Base-by-base conservation (phyloP, 139 green algal genomes). In the Chara braunii region DNA sequence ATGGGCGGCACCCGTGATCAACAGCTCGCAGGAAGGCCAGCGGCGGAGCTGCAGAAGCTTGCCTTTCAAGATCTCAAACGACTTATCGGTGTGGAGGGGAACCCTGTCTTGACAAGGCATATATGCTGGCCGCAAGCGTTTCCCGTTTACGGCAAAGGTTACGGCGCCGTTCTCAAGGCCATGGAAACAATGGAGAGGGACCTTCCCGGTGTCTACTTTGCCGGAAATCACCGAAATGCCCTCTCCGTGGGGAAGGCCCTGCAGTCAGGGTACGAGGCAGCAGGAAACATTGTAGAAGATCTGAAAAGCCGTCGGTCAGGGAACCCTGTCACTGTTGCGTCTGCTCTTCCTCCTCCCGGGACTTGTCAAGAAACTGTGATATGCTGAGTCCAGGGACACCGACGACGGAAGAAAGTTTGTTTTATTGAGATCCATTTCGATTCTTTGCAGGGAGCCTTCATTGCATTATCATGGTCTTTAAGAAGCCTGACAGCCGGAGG, bases 81-180 rank as follows among this genome's bases (percentile, higher is more conserved):
- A 22, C 64, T 73, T n/a, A 30, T 73, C n/a, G 56, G 56, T 2
- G 64, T 73, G 14, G 60, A 56, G 28, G 56, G 36, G 26, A 35
- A 35, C 43, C 64, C 64, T 11, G 28, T 72, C 23, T 71, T 73
- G 9, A 53, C 33, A 35, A 51, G 68, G 60, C 68, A 76, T 40
- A 54, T 76, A n/a, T 37, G 24, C 23, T 76, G 68, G 68, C 28
- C 63, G 43, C 28, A 68, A 2, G 68, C 68, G 24, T 76, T 76
- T 26, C 68, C 68, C 12, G 29, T 62, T 30, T 74, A 67, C 28
- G 31, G 26, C 23, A 57, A 64, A 22, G 68, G 60, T 14, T 76
- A 76, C 30, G 68, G 30, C 60, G 36, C 62, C 29, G 68, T 76
- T 9, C 18, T 76, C 6, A 23, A 52, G 18, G 24, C 43, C 14